Conservation (phyloP, 495 filamentous ascomycete species). For the Penicillium samsonianum region DNA sequence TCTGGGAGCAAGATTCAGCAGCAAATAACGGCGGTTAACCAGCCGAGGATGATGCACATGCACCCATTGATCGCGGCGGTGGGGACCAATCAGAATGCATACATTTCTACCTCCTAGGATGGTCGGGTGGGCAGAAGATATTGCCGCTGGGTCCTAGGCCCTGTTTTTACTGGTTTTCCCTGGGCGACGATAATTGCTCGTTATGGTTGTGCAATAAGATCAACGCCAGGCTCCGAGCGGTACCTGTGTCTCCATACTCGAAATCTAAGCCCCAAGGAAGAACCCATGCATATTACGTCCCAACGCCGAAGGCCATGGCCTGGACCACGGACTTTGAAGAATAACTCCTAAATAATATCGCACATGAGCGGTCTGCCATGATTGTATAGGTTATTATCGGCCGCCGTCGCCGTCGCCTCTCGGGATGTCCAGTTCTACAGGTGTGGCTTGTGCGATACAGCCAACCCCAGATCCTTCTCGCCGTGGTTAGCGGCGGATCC, state of each 20-base stretch:
- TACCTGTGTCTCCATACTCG: conserved; percentile 9
- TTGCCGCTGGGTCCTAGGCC: conserved; percentile 34
- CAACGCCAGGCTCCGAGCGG: conserved; percentile 9
- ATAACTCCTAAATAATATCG: not conserved
- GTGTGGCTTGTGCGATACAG: conserved; percentile 11
- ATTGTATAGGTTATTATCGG: not conserved
- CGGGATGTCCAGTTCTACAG: conserved; percentile 1
- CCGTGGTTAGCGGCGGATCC: conserved; percentile 34
- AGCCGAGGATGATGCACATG: conserved; percentile 35
- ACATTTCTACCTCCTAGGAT: conserved; percentile 24
- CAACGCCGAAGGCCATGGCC: not conserved
- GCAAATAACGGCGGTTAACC: conserved; percentile 38
- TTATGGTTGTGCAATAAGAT: conserved; percentile 19
- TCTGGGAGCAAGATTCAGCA: conserved; percentile 13
- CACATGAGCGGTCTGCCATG: conserved; percentile 6
- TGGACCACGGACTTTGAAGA: not conserved
- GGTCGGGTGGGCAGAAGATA: conserved; percentile 41
- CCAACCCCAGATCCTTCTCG: conserved; percentile 31
- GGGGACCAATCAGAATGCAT: conserved; percentile 34
- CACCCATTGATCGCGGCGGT: conserved; percentile 28
- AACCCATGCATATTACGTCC: conserved; percentile 14
- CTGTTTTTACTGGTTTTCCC: conserved; percentile 19
- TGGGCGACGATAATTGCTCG: conserved; percentile 10
- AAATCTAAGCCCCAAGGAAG: conserved; percentile 3
- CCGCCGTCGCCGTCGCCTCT: conserved; percentile 3